Evolutionary conservation across 2,329 filamentous ascomycete genomes (phyloP), one percentile per base, ranked within the genome.

Genomic region (Calycina herbarum): DNA sequence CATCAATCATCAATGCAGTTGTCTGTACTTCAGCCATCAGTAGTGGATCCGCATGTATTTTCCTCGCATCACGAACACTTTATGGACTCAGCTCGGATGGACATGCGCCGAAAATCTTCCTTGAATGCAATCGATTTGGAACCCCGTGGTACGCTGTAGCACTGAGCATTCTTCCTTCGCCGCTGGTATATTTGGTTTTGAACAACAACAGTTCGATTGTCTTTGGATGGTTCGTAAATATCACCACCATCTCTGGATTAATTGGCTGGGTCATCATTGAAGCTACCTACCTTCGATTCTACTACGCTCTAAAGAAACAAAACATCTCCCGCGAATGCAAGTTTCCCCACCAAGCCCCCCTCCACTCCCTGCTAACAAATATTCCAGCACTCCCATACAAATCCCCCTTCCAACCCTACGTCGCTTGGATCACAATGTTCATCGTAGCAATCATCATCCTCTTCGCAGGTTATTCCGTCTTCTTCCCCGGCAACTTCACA

Each of bases 181-280:
- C 89, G 6, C 81, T 93, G 4, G 85, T 86, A 0, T 93, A 88
- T 79, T 83, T 93, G 75, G 91, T 90, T 75, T 82, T 89, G 54
- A 62, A 58, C 45, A 87, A 83, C 56, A 83, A 82, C 71, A 83
- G 66, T 0, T 76, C 88, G 17, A n/a, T 59, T 3, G 89, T 90
- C 4, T 92, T 92, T 76, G 82, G 80, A 63, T 92, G 88, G 89
- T 89, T 92, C 74, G 82, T 87, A 70, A 91, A 90, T 77, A 82
- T 92, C 64, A 88, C 85, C 27, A 71, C 70, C 29, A 64, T 72
- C 17, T 56, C 67, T 20, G 72, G 71, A 1, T 51, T 73, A 15
- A 68, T 73, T 29, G 67, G 62, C 1, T 73, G 72, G 72, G 64
- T 71, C 67, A 80, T 85, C 8, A 79, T 87, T 65, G 80, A 85